Base-by-base conservation (phyloP, 352 stramenopile species). In the Globisporangium heterothallicum region DNA sequence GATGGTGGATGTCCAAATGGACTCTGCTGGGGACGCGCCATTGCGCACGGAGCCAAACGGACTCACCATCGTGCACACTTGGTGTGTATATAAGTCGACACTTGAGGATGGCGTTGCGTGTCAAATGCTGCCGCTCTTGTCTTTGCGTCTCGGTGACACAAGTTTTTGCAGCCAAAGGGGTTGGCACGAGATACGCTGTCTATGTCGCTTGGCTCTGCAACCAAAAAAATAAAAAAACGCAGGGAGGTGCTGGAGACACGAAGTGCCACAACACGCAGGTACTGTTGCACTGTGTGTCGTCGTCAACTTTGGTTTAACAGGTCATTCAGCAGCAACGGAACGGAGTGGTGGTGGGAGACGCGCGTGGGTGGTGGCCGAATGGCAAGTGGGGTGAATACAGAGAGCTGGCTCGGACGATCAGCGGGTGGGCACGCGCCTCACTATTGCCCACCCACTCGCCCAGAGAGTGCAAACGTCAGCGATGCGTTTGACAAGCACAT, bases 201-300 rank as follows among this genome's bases (percentile, higher is more conserved):
- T 36, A 13, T 13, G 30, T 8, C 30, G 30, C 30, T 36, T 36
- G 30, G 1, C 30, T 36, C 30, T 36, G 30, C 16, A 8, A 13
- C 30, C 30, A 36, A 13, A 36, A 36, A 8, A 13, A 36, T 8
- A 36, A 13, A 36, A 13, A 36, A 8, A 36, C 30, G 30, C 30
- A 36, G n/a, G n/a, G n/a, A 36, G 42, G 61, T 68, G 61, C 49
- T 61, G 61, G 50, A 68, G 61, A 68, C 61, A 64, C 61, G 61
- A 56, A 44, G n/a, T 26, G 13, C n/a, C 42, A 25, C 48, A 18
- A 56, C n/a, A n/a, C n/a, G n/a, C n/a, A n/a, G n/a, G n/a, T n/a
- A n/a, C n/a, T n/a, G n/a, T n/a, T n/a, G n/a, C n/a, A n/a, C n/a
- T n/a, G n/a, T n/a, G n/a, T n/a, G n/a, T n/a, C 30, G 30, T 8